Percentiles rank a stretch among this genome's conserved stretches.
These are phyloP conservation scores for Arthrobotrys sinensis DNA, from an alignment of 2,329 filamentous ascomycete genomes.

Conservation along the genomic window DNA sequence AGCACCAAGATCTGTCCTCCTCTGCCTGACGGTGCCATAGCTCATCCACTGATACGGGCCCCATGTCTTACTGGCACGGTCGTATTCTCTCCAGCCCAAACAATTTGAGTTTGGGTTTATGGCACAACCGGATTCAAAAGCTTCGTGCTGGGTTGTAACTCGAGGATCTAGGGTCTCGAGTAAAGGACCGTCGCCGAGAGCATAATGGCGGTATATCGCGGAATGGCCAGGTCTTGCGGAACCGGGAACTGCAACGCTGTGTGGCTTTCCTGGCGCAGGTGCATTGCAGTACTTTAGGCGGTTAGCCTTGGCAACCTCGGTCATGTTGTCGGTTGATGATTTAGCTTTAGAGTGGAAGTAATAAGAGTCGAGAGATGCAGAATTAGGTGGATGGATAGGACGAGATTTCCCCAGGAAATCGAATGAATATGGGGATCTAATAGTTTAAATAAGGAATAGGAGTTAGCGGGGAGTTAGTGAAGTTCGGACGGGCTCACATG, in stretches of 20 bases:
- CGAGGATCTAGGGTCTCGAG: slow-evolving; percentile 80
- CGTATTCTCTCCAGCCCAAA: slow-evolving; percentile 85
- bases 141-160: slow-evolving; percentile 80
- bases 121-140: slow-evolving; percentile 78
- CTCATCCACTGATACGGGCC: slow-evolving; percentile 86
- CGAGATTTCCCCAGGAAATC: slow-evolving; percentile 42
- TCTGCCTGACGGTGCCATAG: slow-evolving; percentile 82
- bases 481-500: slow-evolving; percentile 46
- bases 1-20: slow-evolving; percentile 86
- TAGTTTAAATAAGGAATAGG: slow-evolving; percentile 40
- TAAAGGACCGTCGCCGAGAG: slow-evolving; percentile 79
- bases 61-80: slow-evolving; percentile 80
- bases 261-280: slow-evolving; percentile 82
- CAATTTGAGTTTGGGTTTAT: slow-evolving; percentile 76
- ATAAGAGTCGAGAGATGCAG: slow-evolving; percentile 1
- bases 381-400: neutral
- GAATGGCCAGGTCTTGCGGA: slow-evolving; percentile 81
- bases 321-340: slow-evolving; percentile 35
- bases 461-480: slow-evolving; percentile 30
- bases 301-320: slow-evolving; percentile 36
- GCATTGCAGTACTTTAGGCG: slow-evolving; percentile 65
- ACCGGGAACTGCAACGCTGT: slow-evolving; percentile 82
- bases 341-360: neutral
- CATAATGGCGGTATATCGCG: slow-evolving; percentile 86
- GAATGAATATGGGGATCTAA: slow-evolving; percentile 33